Evolutionary conservation across 148 eudicot genomes (phyloP), one percentile per base, ranked within the genome.

Genomic region (Salicornia ramosissima): DNA sequence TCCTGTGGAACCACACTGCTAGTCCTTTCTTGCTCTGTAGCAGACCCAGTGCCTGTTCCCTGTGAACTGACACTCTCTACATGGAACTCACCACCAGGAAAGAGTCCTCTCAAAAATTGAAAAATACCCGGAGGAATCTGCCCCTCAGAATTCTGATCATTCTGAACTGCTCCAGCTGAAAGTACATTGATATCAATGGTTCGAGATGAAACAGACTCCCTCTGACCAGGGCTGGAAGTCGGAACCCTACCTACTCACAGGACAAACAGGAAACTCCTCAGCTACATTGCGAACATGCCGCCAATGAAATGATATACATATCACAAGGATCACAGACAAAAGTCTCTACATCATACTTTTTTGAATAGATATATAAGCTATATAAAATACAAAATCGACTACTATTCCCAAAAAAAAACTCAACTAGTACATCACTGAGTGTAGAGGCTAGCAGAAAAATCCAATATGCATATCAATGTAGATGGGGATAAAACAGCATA

Each of bases 1-100:
- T 79, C 83, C 30, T 64, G 73, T 12, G 59, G 50, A 64, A 54
- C 64, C 29, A 64, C 47, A 57, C 68, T 72, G 67, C 71, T 68
- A 28, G 72, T 55, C 57, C 80, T 75, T 65, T 12, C 85, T 45
- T 66, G 77, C 62, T 78, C 78, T 5, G 74, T 43, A 18, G 19
- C 52, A 65, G 76, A 70, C 6, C 69, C 72, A 52, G 69, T 26
- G 36, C 70, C 71, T 25, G 46, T 51, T 15, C 64, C 79, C 28
- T 47, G 76, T 16, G 77, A 61, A 33, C n/a, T 63, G 36, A 61
- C 62, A 22, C 71, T 77, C 53, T 79, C 85, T 43, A 82, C 80
- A 30, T 79, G 83, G 66, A 82, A 54, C 75, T 82, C 85, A 6
- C 82, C 70, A 25, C 77, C 78, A 42, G 85, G 85, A 54, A 82